Percentiles rank a stretch among this genome's conserved stretches.
phyloP scores from a whole-genome alignment of 495 filamentous ascomycete species.

The Thozetella sp. region DNA sequence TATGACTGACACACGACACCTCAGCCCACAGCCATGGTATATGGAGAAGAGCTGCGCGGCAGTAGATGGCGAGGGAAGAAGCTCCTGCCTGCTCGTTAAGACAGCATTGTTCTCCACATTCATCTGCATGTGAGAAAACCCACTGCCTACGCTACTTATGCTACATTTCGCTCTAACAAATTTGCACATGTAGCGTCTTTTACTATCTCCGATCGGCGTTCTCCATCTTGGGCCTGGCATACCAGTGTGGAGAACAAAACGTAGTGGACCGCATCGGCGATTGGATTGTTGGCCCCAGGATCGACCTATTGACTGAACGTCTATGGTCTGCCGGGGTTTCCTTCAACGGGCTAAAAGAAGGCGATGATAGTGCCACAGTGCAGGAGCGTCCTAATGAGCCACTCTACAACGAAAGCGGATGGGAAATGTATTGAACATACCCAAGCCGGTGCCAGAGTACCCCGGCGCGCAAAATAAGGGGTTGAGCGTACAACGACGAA shows the following conservation, averaged over 20 bases:
- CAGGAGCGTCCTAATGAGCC: too few relatives aligned
- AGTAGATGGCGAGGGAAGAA: not conserved
- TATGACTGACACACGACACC: conserved; percentile 15
- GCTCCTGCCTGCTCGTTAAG: conserved; percentile 16
- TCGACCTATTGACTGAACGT: not conserved
- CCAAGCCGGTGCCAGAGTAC: too few relatives aligned
- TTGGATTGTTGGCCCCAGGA: not conserved
- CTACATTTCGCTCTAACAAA: too few relatives aligned
- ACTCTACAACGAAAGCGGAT: too few relatives aligned
- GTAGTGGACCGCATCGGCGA: conserved; percentile 9
- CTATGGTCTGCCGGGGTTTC: not conserved
- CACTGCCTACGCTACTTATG: too few relatives aligned
- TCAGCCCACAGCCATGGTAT: conserved; percentile 19
- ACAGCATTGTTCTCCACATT: conserved; percentile 15
- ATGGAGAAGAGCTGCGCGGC: conserved; percentile 11
- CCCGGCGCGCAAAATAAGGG: too few relatives aligned
- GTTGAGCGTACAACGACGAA: too few relatives aligned
- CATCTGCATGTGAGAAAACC: conserved; percentile 17
- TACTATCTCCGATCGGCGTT: conserved; percentile 9
- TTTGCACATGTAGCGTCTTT: conserved; percentile 10
- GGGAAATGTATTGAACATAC: too few relatives aligned
- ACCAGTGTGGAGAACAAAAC: conserved; percentile 15
- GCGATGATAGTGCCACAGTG: too few relatives aligned
- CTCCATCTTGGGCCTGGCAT: conserved; percentile 15
- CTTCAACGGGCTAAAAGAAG: not conserved